These are phyloP conservation scores for Geotrichum cucujoidarum DNA, from an alignment of 1,139 yeast genomes.

Conservation along the genomic window DNA sequence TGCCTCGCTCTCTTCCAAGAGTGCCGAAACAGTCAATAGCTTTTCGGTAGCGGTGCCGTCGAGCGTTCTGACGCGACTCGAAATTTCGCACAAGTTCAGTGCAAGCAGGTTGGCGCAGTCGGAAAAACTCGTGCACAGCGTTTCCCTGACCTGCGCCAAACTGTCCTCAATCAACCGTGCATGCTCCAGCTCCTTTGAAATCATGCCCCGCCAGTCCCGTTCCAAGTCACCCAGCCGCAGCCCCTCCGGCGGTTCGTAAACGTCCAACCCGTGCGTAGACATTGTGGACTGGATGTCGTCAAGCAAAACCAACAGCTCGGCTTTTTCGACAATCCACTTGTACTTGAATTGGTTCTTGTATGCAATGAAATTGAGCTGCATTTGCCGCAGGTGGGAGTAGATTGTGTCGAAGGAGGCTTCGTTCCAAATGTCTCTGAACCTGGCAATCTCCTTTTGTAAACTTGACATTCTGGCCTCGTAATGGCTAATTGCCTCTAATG, in stretches of 20 bases:
- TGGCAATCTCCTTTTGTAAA: no score
- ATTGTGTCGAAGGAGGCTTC: no score
- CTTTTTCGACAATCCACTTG: constrained; percentile 39
- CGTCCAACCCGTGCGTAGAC: constrained; percentile 36
- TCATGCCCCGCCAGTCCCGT: constrained; percentile 32
- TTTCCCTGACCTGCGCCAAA: constrained; percentile 37
- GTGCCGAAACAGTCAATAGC: constrained; percentile 31
- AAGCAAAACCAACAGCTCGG: constrained; percentile 36
- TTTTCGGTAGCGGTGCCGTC: constrained; percentile 40
- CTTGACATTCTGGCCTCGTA: no score
- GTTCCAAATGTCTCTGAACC: no score
- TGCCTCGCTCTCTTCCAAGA: constrained; percentile 34
- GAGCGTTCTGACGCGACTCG: constrained; percentile 32
- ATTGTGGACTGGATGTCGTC: constrained; percentile 39
- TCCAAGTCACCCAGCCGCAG: constrained; percentile 33
- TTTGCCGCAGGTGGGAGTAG: no score
- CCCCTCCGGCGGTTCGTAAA: constrained; percentile 36
- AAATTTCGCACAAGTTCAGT: constrained; percentile 29
- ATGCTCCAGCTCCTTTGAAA: constrained; percentile 33
- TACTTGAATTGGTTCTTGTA: constrained; percentile 37
- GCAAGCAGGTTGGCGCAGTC: constrained; percentile 38
- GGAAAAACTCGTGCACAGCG: constrained; percentile 46
- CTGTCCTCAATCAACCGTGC: constrained; percentile 34
- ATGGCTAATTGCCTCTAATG: no score
- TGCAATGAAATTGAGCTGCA: no score